phyloP scores from a whole-genome alignment of 1,139 yeast species.

The Chernovozyma sophiae-reginae region DNA sequence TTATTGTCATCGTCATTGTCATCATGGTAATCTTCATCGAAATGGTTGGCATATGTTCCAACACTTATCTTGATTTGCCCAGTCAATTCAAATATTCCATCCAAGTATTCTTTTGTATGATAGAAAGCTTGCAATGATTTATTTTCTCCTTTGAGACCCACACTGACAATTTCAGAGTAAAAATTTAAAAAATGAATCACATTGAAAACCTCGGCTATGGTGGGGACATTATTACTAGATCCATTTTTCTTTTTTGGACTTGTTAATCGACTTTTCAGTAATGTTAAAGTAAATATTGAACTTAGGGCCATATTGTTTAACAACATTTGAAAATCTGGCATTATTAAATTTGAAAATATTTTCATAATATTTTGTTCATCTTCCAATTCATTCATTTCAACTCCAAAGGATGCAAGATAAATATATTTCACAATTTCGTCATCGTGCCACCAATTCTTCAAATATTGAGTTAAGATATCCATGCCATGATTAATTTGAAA shows the following conservation, averaged over 20 bases:
- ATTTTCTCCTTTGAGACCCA: conserved; percentile 19
- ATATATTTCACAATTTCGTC: conserved; percentile 30
- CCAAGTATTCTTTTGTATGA: conserved; percentile 31
- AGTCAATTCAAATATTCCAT: conserved; percentile 36
- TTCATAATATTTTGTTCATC: conserved; percentile 7
- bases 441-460: conserved; percentile 46
- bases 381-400: not conserved
- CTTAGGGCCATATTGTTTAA: conserved; percentile 36
- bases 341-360: conserved; percentile 16
- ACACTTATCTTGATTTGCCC: conserved; percentile 26
- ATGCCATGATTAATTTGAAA: conserved; percentile 52
- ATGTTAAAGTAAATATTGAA: not conserved
- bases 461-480: conserved; percentile 43
- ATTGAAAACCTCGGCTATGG: conserved; percentile 17
- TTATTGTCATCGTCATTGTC: conserved; percentile 21
- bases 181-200: conserved; percentile 33
- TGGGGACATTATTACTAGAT: not conserved
- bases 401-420: conserved; percentile 33
- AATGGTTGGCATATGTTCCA: not conserved
- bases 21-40: not conserved
- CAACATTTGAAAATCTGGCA: conserved; percentile 39
- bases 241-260: not conserved
- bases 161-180: conserved; percentile 27
- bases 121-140: conserved; percentile 18
- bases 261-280: not conserved